Base-by-base conservation (phyloP, 1,139 yeast genomes). In the Hyphopichia buzzinii region DNA sequence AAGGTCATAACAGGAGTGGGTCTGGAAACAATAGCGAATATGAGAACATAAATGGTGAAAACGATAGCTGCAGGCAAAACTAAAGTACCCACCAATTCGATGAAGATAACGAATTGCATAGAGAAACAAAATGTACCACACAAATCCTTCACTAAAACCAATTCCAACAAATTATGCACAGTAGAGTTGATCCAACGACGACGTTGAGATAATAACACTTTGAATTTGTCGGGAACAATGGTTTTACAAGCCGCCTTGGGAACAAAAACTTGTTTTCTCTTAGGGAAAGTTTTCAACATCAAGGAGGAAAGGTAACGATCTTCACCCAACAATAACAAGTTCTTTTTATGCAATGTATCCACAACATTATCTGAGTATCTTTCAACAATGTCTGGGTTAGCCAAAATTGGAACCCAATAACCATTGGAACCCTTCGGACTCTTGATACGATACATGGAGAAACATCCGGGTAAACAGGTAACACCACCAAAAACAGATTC, bases 171-270 rank as follows among this genome's bases (percentile, higher is more conserved):
- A 55, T 92, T 92, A 62, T 92, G 98, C 33, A 92, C 95, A 0
- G 98, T 92, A 2, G 97, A 89, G 62, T 92, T 92, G 52, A 92
- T 92, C 98, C 98, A 92, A 59, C 98, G 86, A 64, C 98, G 87
- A 59, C 98, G 83, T 60, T 92, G 98, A 2, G 97, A 90, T 38
- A 92, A 68, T 49, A 92, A 68, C 30, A 90, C 95, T 44, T 64
- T 72, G 58, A 92, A 89, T 39, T 74, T 72, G 46, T 84, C 88
- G 0, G 98, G 98, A 14, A 85, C 97, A 46, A 89, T 65, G 1
- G 98, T 92, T 59, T 89, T 89, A 69, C 97, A 92, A 10, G 88
- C 95, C 11, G 97, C 98, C 60, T 89, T 90, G 2, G 97, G 88
- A 7, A 92, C 84, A 57, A 92, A 92, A n/a, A 90, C 66, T 62